A percentile compares a stretch with the other conserved stretches of the same genome.
Conservation (phyloP, 495 filamentous ascomycete species). For the Daldinia concentrica region DNA sequence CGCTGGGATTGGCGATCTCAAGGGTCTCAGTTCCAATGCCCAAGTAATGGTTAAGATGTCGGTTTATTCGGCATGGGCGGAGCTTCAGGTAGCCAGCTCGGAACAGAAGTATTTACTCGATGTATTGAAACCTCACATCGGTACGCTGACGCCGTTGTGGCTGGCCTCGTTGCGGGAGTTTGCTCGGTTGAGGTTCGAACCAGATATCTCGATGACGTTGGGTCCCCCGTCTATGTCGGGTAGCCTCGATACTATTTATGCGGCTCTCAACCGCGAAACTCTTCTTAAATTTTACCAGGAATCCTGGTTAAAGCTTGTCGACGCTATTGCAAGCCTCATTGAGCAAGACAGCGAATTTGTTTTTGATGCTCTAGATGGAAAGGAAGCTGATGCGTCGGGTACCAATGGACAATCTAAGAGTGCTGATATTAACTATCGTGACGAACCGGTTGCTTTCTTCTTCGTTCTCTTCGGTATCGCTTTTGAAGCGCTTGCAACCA, state of each 20-base stretch:
- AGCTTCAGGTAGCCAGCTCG: slow-evolving; percentile 93
- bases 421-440: slow-evolving; percentile 92
- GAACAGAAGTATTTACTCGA: slow-evolving; percentile 90
- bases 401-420: slow-evolving; percentile 61
- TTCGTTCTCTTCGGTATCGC: slow-evolving; percentile 97
- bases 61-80: slow-evolving; percentile 98
- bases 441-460: slow-evolving; percentile 98
- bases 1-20: slow-evolving; percentile 90
- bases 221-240: slow-evolving; percentile 77
- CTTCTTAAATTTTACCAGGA: slow-evolving; percentile 97
- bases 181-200: slow-evolving; percentile 92
- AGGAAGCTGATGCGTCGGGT: slow-evolving; percentile 64
- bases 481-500: slow-evolving; percentile 90
- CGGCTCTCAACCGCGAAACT: slow-evolving; percentile 92
- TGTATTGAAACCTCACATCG: slow-evolving; percentile 90
- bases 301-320: slow-evolving; percentile 94
- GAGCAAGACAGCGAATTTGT: slow-evolving; percentile 98
- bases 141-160: slow-evolving; percentile 90
- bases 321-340: slow-evolving; percentile 96
- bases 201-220: slow-evolving; percentile 89
- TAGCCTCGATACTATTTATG: slow-evolving; percentile 88
- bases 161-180: slow-evolving; percentile 92
- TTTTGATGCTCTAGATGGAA: slow-evolving; percentile 94
- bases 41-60: slow-evolving; percentile 98
- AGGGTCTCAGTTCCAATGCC: slow-evolving; percentile 93